Base-by-base conservation (phyloP, 2,329 filamentous ascomycete genomes). In the Aureobasidium lini region DNA sequence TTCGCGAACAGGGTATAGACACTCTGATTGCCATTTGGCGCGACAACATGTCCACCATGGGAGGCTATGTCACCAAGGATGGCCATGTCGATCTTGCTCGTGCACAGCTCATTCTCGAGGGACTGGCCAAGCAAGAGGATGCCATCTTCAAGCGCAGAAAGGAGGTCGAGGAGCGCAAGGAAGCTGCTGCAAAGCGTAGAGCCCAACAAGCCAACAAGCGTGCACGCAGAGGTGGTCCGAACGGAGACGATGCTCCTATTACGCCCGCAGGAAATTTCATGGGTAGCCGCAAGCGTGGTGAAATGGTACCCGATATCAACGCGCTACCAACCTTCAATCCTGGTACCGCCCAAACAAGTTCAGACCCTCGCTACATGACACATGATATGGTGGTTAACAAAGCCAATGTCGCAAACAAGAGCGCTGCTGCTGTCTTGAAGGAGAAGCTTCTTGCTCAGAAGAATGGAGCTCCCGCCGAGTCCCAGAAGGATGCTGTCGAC, bases 1-100 rank as follows among this genome's bases (percentile, higher is more conserved):
- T 99, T 71, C 85, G 94, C 62, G 94, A 99, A 70, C 92, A 96
- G 71, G 93, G 93, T 50, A 99, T 99, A 69, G 93, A 99, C 70
- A 95, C 92, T 0, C 79, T 99, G 59, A 95, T 92, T 65, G 87
- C 90, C n/a, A 94, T 99, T 59, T 99, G 95, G 94, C 87, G 90
- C 70, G 91, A 96, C 66, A 95, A 95, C 64, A 79, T 97, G 18
- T 88, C 91, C 4, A 73, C 82, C 40, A 96, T 99, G 91, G 92
- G 91, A 47, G 94, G 94, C 11, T 99, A 96, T 72, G 82, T 99
- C 54, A 99, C 94, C 44, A 93, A 95, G 70, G 93, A 99, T 74
- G 94, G 94, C 1, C 86, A 89, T 66, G 91, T 97, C 62, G 88
- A 97, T 70, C 82, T 99, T 60, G 84, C 86, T 61, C 84, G 89